A percentile compares a stretch with the other conserved stretches of the same genome.
phyloP scores from a whole-genome alignment of 192 early-diverging fungal genomes.

The Coemansia sp. region DNA sequence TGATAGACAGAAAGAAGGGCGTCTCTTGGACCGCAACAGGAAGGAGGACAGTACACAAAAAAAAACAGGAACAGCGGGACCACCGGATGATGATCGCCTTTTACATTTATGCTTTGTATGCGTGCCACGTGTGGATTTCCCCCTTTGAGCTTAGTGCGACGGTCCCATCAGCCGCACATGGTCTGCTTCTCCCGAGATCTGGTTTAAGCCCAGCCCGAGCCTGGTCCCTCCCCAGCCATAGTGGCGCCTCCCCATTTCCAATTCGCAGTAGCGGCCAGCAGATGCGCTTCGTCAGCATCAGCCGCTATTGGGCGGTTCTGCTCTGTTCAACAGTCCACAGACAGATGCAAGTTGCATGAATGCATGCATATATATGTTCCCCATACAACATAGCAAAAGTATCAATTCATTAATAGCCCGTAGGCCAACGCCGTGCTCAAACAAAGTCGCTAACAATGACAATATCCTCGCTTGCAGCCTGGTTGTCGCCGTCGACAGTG shows the following conservation, averaged over 20 bases:
- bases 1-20: neutral
- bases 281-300: neutral
- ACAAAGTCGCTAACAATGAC: conserved; percentile 19
- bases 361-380: neutral
- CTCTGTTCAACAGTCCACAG: neutral
- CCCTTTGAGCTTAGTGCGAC: neutral
- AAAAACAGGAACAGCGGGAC: conserved; percentile 5
- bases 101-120: neutral
- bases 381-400: neutral
- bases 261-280: conserved; percentile 1
- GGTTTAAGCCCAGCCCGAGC: neutral
- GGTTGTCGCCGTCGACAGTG: neutral
- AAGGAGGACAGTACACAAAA: neutral
- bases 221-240: neutral
- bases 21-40: neutral
- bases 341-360: neutral
- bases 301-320: neutral
- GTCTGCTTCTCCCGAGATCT: conserved; percentile 2
- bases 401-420: neutral
- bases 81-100: neutral
- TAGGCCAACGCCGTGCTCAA: neutral
- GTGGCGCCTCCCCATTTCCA: neutral
- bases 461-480: conserved; percentile 25
- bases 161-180: neutral
- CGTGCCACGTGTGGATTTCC: neutral